Percentiles rank a stretch among this genome's conserved stretches.
Conservation (phyloP, 305 asterid species). For the Solanum chacoense region DNA sequence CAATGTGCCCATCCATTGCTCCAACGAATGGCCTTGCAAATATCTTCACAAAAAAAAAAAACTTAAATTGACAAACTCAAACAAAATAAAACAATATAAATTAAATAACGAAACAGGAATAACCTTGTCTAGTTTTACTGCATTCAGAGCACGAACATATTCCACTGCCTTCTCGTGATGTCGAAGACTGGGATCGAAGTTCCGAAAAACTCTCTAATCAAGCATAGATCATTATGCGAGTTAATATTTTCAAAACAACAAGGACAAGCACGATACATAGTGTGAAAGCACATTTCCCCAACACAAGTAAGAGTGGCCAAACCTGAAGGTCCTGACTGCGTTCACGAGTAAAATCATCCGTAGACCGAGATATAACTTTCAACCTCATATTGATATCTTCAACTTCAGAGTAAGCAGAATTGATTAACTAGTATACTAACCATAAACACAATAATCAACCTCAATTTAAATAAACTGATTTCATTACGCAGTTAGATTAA, state of each 20-base stretch:
- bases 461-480: background rate
- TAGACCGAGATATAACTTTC: slow-evolving; percentile 70
- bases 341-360: slow-evolving; percentile 89
- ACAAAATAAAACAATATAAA: background rate
- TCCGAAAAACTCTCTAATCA: slow-evolving; percentile 69
- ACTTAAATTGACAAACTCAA: background rate
- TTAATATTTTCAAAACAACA: background rate
- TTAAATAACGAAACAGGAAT: background rate
- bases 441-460: background rate
- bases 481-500: background rate
- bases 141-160: slow-evolving; percentile 87
- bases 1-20: slow-evolving; percentile 94
- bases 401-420: background rate
- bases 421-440: background rate
- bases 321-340: slow-evolving; percentile 98
- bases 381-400: slow-evolving; percentile 45
- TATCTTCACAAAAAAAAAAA: slow-evolving; percentile 22
- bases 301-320: background rate
- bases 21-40: slow-evolving; percentile 89
- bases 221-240: background rate
- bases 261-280: background rate
- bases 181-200: slow-evolving; percentile 74
- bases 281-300: background rate
- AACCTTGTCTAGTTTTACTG: slow-evolving; percentile 93
- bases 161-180: slow-evolving; percentile 80